Base-by-base conservation (phyloP, 192 early-diverging fungal species). In the Coemansia sp. region DNA sequence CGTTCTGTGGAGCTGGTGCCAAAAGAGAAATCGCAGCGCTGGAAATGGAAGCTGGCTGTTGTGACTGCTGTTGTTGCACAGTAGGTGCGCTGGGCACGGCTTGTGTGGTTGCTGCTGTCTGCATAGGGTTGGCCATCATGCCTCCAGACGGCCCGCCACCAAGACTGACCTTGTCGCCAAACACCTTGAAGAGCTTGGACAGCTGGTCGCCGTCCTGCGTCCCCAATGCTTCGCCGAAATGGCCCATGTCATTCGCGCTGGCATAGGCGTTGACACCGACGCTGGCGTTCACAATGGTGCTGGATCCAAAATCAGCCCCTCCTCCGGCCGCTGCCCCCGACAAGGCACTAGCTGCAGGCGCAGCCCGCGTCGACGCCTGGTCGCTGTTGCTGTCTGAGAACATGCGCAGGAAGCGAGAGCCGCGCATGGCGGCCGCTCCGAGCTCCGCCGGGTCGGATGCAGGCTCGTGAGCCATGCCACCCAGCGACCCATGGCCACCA, bases 131-230 rank as follows among this genome's bases (percentile, higher is more conserved):
- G 20, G 54, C 54, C 19, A 47, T 33, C 17, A n/a, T n/a, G n/a
- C n/a, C n/a, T n/a, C n/a, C n/a, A n/a, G n/a, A n/a, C n/a, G n/a
- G n/a, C n/a, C n/a, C n/a, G 18, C 47, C 38, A 14, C 58, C 50
- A 20, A 72, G 56, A 52, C 58, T 66, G 41, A 75, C 55, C 40
- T 67, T 67, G 49, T 57, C 37, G 36, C 72, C 72, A 56, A 75
- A 55, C 6, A 75, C 65, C 42, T 73, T 73, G 54, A 61, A 50
- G 14, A 73, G 70, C 58, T 66, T 73, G 15, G 63, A 54, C 32
- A 73, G 30, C 53, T 57, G 63, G 43, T 73, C 69, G 18, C 42
- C 62, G 3, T 28, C 4, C 17, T 52, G 50, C 28, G 17, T 26
- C 45, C n/a, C n/a, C n/a, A n/a, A n/a, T n/a, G n/a, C n/a, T n/a